phyloP scores from a whole-genome alignment of 768 basidiomycete species.

The Lactarius sanguifluus region DNA sequence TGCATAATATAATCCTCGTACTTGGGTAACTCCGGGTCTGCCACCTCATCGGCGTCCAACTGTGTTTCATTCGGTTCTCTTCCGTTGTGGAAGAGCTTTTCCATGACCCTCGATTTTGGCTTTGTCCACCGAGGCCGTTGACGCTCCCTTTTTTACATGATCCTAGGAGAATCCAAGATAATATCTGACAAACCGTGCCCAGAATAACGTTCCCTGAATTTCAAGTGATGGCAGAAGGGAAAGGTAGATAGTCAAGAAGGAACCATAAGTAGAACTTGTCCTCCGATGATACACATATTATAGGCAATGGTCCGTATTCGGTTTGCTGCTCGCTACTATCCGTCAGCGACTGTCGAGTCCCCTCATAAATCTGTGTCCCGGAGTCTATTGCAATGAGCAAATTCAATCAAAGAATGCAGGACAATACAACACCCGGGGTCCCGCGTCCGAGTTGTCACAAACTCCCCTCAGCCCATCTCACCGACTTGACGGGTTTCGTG shows the following conservation, averaged over 20 bases:
- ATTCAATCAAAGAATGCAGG: not conserved
- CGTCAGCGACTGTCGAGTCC: not conserved
- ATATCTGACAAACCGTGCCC: not conserved
- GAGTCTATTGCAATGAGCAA: not conserved
- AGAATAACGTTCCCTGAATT: not conserved
- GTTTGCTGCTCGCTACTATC: not conserved
- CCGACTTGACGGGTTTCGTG: conserved; percentile 18
- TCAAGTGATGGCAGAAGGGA: not conserved
- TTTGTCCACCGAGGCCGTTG: not conserved
- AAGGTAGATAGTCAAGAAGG: not conserved
- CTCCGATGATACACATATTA: not conserved
- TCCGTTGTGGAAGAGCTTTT: not conserved
- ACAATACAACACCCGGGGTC: not conserved
- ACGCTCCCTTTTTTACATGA: not conserved
- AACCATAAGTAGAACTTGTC: not conserved
- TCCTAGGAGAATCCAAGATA: not conserved
- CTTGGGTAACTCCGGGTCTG: too few species aligned
- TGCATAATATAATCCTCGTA: not conserved
- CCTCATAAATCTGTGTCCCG: not conserved
- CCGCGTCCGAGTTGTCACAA: not conserved
- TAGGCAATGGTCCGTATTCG: not conserved
- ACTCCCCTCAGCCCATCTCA: conserved; percentile 28
- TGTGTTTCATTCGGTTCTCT: too few species aligned
- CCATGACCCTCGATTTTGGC: not conserved
- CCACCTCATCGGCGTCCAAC: too few species aligned